Base-by-base conservation (phyloP, 768 basidiomycete species). In the Pulveroboletus sp. region DNA sequence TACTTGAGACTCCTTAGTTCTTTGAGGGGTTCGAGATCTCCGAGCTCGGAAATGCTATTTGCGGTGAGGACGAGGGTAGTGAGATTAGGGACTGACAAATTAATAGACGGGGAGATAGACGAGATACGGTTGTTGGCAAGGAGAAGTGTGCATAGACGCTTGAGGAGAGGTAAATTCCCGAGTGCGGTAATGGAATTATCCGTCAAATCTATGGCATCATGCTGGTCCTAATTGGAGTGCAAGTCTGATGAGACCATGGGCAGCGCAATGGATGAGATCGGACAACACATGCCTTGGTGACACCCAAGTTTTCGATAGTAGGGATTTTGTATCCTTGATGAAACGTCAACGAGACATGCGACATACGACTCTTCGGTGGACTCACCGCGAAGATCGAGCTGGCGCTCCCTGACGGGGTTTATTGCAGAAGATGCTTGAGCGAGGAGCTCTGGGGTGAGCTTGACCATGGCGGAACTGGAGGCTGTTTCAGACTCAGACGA, bases 231-330 rank as follows among this genome's bases (percentile, higher is more conserved):
- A 27, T 42, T 21, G 3, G 18, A 11, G 36, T 43, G 47, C 49
- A 47, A 31, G 45, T 55, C 50, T 38, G 38, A 55, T 63, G 39
- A 62, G 61, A 43, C 36, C 30, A 50, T 43, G 40, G 45, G 49
- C 30, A 42, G 11, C 44, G 36, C 35, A 52, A 54, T 51, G 37
- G 43, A 32, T 37, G 18, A 46, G 61, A 62, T 51, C 51, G 41
- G 55, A 59, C 49, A 55, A 56, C 36, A 69, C 81, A 58, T 68
- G 84, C 89, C 77, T 77, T 85, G 68, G 92, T 91, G 56, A 93
- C 88, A 76, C 92, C 93, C 58, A 95, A 78, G 78, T 95, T 95
- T 85, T 95, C 93, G 66, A 95, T 95, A 49, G 88, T 82, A 47
- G 93, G 92, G 58, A 94, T 93, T 80, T 91, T 93, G 73, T 88